Evolutionary conservation across 257 asterid genomes (phyloP).

Genomic region (Solanum tarapatanum): DNA sequence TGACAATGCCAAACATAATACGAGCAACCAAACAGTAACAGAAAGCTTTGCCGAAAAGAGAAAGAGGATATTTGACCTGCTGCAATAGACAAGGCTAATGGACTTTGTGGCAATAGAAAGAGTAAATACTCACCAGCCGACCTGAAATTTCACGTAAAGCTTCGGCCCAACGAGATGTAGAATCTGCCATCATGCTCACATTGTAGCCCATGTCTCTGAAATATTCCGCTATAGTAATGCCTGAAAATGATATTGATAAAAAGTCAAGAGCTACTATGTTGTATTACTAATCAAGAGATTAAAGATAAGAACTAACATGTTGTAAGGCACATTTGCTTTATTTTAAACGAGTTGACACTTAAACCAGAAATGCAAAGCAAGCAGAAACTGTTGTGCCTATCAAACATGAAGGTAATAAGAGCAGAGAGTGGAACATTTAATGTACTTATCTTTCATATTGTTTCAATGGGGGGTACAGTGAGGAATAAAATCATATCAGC

Average conservation of each 20-base stretch:
- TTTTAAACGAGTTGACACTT: not conserved
- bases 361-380: not conserved
- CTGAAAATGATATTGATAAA: slow-evolving; percentile 28
- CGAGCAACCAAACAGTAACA: not conserved
- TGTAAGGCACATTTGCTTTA: not conserved
- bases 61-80: not conserved
- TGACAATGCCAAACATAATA: not conserved
- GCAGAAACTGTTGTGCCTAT: not conserved
- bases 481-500: not conserved
- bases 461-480: not conserved
- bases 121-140: slow-evolving; percentile 63
- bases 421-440: not conserved
- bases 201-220: slow-evolving; percentile 99
- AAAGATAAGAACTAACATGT: not conserved
- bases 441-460: not conserved
- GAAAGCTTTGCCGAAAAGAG: not conserved
- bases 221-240: slow-evolving; percentile 93
- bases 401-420: not conserved
- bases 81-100: not conserved
- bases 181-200: slow-evolving; percentile 99
- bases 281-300: not conserved
- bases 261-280: not conserved
- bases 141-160: slow-evolving; percentile 99
- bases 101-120: not conserved
- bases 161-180: slow-evolving; percentile 99